Conservation (phyloP, 768 basidiomycete species). For the Hydnomerulius pinastri region DNA sequence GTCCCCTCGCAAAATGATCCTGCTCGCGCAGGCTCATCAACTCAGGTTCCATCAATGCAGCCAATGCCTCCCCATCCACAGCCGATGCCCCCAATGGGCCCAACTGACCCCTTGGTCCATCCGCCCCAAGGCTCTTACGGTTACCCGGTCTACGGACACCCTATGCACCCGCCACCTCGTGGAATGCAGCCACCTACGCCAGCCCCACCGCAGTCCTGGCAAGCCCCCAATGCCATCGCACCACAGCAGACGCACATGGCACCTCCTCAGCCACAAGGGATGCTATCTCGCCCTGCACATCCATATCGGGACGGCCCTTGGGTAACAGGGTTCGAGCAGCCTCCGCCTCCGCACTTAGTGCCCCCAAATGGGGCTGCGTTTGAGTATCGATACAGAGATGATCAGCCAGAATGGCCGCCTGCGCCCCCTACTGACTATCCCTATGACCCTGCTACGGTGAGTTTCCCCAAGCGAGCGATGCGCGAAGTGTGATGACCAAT, state of each 20-base stretch:
- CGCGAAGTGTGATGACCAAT: not conserved
- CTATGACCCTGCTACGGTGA: constrained; percentile 55
- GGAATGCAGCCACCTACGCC: constrained; percentile 48
- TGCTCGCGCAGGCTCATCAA: constrained; percentile 15
- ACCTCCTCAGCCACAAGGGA: constrained; percentile 45
- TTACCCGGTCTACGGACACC: constrained; percentile 42
- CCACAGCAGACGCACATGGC: constrained; percentile 67
- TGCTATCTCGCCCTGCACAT: constrained; percentile 46
- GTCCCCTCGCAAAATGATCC: constrained; percentile 25
- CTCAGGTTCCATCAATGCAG: constrained; percentile 26
- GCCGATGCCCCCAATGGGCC: constrained; percentile 28
- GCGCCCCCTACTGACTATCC: constrained; percentile 47
- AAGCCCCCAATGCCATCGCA: constrained; percentile 57
- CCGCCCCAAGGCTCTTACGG: constrained; percentile 29
- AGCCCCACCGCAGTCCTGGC: constrained; percentile 65
- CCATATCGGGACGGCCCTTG: constrained; percentile 55
- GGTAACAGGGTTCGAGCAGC: constrained; percentile 56
- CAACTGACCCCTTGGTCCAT: constrained; percentile 30
- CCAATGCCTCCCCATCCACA: constrained; percentile 30
- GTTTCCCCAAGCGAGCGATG: constrained; percentile 22
- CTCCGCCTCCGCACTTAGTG: constrained; percentile 50
- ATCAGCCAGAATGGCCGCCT: constrained; percentile 49
- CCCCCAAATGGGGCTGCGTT: constrained; percentile 47
- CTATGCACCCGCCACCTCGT: constrained; percentile 38
- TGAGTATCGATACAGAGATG: constrained; percentile 65